A percentile compares a stretch with the other conserved stretches of the same genome.
phyloP scores from a whole-genome alignment of 805 yeast genomes.

The Nakazawaea wickerhamii region DNA sequence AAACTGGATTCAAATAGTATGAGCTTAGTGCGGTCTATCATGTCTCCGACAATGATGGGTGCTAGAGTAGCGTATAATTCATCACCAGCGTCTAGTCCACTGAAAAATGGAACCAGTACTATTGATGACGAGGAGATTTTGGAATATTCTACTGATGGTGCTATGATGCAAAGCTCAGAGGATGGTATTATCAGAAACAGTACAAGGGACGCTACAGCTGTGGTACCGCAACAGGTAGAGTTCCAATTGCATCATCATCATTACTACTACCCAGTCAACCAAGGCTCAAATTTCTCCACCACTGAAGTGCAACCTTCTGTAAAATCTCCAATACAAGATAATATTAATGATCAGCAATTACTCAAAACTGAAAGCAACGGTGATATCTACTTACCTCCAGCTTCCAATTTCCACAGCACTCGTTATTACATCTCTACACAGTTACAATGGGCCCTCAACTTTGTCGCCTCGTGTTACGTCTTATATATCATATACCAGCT shows the following conservation, averaged over 20 bases:
- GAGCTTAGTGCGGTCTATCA: conserved; percentile 11
- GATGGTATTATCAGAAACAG: neutral
- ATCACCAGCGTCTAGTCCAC: conserved; percentile 5
- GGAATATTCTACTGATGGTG: conserved; percentile 8
- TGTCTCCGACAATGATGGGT: conserved; percentile 20
- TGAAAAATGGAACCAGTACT: neutral
- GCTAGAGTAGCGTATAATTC: conserved; percentile 18
- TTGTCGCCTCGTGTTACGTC: conserved; percentile 38
- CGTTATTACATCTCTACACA: conserved; percentile 60
- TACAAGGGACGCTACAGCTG: neutral
- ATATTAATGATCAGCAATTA: neutral
- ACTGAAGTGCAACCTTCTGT: neutral
- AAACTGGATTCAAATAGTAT: neutral
- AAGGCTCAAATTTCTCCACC: conserved; percentile 2
- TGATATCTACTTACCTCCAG: conserved; percentile 39
- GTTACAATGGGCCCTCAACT: conserved; percentile 50
- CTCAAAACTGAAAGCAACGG: neutral
- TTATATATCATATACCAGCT: conserved; percentile 38
- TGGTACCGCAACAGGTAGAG: conserved; percentile 17
- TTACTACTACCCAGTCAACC: conserved; percentile 27
- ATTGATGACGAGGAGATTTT: conserved; percentile 11
- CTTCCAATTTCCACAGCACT: conserved; percentile 48
- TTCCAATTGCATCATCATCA: conserved; percentile 42
- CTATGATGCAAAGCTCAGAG: neutral
- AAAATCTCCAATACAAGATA: neutral